Percentiles rank a stretch among this genome's conserved stretches.
These are phyloP conservation scores for Tolypocladium album DNA, from an alignment of 2,329 filamentous ascomycete species.

Conservation along the genomic window DNA sequence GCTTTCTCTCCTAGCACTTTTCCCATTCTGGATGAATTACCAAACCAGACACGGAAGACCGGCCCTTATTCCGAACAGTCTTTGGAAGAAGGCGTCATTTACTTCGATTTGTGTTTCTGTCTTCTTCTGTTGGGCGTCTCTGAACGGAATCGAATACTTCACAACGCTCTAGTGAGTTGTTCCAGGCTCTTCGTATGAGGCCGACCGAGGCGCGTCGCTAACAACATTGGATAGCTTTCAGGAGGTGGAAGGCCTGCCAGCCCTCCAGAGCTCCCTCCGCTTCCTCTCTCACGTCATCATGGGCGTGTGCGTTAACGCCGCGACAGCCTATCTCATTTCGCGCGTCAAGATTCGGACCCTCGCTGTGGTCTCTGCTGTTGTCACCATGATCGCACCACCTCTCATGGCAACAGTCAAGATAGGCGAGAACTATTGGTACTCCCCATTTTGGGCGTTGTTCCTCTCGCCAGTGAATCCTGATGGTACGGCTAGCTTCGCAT, in stretches of 20 bases:
- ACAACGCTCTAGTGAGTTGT: slow-evolving; percentile 32
- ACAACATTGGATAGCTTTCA: slow-evolving; percentile 28
- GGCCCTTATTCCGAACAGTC: slow-evolving; percentile 47
- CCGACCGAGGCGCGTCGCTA: neutral
- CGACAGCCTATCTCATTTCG: slow-evolving; percentile 29
- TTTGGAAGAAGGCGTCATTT: slow-evolving; percentile 47
- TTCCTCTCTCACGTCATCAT: slow-evolving; percentile 36
- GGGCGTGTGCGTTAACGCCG: slow-evolving; percentile 29
- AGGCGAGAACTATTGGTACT: slow-evolving; percentile 38
- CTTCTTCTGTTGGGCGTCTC: slow-evolving; percentile 32
- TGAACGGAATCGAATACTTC: slow-evolving; percentile 38
- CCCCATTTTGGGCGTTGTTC: slow-evolving; percentile 30
- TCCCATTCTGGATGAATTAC: slow-evolving; percentile 42
- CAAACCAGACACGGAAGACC: slow-evolving; percentile 35
- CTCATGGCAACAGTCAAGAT: slow-evolving; percentile 43
- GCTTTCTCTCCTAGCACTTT: slow-evolving; percentile 31
- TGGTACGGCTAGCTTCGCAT: slow-evolving; percentile 13
- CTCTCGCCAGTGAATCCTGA: slow-evolving; percentile 33
- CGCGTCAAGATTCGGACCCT: slow-evolving; percentile 25
- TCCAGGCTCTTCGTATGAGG: neutral
- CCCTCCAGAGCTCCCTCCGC: slow-evolving; percentile 34
- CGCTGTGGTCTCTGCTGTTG: slow-evolving; percentile 25
- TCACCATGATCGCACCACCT: slow-evolving; percentile 36
- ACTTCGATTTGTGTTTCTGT: slow-evolving; percentile 42
- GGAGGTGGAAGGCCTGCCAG: slow-evolving; percentile 31